These are phyloP conservation scores for Pinus albicaulis DNA, from an alignment of 75 land plant species.

Conservation along the genomic window DNA sequence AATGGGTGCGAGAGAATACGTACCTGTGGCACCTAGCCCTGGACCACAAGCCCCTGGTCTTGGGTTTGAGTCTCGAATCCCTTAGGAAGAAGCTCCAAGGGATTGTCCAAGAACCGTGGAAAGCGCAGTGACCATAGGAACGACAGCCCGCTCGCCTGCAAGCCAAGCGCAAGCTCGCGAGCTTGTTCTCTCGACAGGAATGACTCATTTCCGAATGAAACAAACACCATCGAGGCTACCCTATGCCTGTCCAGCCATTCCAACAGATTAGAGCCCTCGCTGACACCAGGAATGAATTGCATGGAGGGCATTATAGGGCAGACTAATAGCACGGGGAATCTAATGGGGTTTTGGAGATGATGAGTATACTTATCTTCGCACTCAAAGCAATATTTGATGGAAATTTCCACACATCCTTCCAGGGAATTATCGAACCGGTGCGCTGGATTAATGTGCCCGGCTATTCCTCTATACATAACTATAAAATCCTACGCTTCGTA, in stretches of 20 bases:
- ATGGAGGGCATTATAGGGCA: not conserved
- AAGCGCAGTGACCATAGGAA: slow-evolving; percentile 24
- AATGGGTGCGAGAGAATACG: slow-evolving; percentile 7
- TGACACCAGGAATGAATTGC: not conserved
- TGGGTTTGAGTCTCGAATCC: slow-evolving; percentile 13
- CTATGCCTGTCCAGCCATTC: slow-evolving; percentile 14
- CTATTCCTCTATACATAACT: too few species aligned
- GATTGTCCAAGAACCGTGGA: not conserved
- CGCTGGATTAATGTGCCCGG: not conserved
- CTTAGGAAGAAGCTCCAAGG: not conserved
- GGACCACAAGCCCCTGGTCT: slow-evolving; percentile 14
- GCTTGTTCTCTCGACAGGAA: slow-evolving; percentile 10
- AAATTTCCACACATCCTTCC: not conserved
- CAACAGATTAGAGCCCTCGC: not conserved
- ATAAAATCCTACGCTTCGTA: not conserved
- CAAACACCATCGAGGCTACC: slow-evolving; percentile 14
- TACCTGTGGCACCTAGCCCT: slow-evolving; percentile 19
- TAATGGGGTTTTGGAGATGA: not conserved
- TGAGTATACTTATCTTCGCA: not conserved
- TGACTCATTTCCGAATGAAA: slow-evolving; percentile 23
- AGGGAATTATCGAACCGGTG: not conserved
- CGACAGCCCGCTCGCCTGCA: slow-evolving; percentile 12
- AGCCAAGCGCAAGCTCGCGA: slow-evolving; percentile 14
- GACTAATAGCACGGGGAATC: not conserved
- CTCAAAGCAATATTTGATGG: not conserved